A percentile compares a stretch with the other conserved stretches of the same genome.
Evolutionary conservation across 257 asterid genomes (phyloP).

Genomic region (Solanum pinnatisectum): DNA sequence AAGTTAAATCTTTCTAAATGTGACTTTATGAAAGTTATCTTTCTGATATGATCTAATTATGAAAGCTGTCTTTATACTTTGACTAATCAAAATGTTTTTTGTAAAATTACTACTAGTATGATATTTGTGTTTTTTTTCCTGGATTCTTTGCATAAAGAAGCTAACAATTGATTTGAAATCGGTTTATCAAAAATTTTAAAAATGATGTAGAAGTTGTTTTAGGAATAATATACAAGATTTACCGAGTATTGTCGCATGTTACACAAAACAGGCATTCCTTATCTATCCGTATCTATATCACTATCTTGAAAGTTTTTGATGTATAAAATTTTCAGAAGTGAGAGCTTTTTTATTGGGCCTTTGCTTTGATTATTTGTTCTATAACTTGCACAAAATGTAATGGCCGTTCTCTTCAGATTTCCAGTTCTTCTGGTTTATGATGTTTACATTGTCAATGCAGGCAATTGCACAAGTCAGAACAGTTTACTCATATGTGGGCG

Average conservation of each 20-base stretch:
- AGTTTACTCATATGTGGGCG: constrained; percentile 90
- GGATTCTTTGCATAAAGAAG: neutral
- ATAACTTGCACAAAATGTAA: neutral
- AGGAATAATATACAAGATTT: neutral
- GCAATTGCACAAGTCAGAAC: constrained; percentile 96
- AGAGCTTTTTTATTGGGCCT: neutral
- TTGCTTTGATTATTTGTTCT: neutral
- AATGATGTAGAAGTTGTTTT: neutral
- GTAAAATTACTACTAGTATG: neutral
- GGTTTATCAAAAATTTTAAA: neutral
- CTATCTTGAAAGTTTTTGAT: neutral
- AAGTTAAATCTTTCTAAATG: neutral
- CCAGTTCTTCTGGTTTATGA: neutral
- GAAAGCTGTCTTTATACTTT: neutral
- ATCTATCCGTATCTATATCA: neutral
- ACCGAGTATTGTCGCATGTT: neutral
- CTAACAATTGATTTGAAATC: neutral
- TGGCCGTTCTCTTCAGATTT: neutral
- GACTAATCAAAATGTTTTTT: neutral
- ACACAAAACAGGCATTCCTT: neutral
- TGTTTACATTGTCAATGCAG: constrained; percentile 24
- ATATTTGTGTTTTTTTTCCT: neutral
- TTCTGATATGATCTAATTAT: neutral
- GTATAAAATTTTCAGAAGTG: neutral
- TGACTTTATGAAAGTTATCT: neutral